Evolutionary conservation across 768 basidiomycete genomes (phyloP).

Genomic region (Phylloporus rhodoxanthus): DNA sequence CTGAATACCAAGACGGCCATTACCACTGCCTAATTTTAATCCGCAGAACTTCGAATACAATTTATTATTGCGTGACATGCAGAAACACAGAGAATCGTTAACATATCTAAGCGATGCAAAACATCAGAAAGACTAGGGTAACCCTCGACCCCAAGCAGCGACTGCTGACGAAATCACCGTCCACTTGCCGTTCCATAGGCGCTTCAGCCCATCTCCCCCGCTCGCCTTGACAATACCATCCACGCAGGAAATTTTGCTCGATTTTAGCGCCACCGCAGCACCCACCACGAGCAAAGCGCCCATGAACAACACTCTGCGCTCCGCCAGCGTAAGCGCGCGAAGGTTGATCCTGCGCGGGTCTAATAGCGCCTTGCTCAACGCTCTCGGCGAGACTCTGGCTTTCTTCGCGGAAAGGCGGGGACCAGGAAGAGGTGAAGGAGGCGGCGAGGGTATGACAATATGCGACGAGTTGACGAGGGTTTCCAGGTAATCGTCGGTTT

Average conservation of each 20-base stretch:
- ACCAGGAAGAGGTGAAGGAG: slow-evolving; percentile 16
- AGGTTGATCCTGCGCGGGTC: slow-evolving; percentile 15
- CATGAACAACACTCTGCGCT: slow-evolving; percentile 41
- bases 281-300: slow-evolving; percentile 67
- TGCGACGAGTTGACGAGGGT: slow-evolving; percentile 18
- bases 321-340: slow-evolving; percentile 24
- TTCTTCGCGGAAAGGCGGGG: slow-evolving; percentile 17
- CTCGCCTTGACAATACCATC: slow-evolving; percentile 9
- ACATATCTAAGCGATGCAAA: neutral
- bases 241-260: slow-evolving; percentile 10
- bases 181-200: slow-evolving; percentile 22
- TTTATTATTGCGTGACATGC: neutral
- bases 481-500: slow-evolving; percentile 26
- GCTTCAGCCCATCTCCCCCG: slow-evolving; percentile 20
- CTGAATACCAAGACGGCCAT: neutral
- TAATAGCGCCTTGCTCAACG: slow-evolving; percentile 5
- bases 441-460: slow-evolving; percentile 24
- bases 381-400: slow-evolving; percentile 9
- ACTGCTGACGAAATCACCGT: slow-evolving; percentile 17
- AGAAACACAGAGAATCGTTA: neutral
- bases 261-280: slow-evolving; percentile 52
- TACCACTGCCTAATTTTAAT: neutral
- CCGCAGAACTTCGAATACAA: no score
- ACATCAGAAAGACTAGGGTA: slow-evolving; percentile 14
- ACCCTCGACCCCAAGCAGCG: slow-evolving; percentile 25